Evolutionary conservation across 2,329 filamentous ascomycete genomes (phyloP), one percentile per base, ranked within the genome.

Genomic region (Aureobasidium sp.): DNA sequence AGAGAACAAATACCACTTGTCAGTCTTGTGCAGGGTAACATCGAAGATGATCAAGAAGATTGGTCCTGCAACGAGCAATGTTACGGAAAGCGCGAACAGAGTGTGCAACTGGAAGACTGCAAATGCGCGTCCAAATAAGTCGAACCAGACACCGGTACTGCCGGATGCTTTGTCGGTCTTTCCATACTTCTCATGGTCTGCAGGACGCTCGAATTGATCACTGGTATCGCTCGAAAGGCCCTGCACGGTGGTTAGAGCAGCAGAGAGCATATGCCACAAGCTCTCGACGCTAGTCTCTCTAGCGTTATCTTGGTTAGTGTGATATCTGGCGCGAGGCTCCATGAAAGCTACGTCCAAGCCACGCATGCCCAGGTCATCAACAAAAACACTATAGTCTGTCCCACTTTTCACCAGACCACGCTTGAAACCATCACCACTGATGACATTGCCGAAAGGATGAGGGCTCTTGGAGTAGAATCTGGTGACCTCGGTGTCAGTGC

Each of bases 261-360:
- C 87, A 41, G 90, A 95, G 41, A 99, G 80, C 94, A 99, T 97
- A 73, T 97, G 92, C 92, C 92, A 97, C 24, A 97, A 75, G 3
- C 84, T 86, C 56, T 82, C 78, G 13, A 74, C 69, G n/a, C 85
- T 88, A 0, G 92, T 88, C 74, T 97, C 91, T 43, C 84, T 84
- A 2, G 87, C 81, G 71, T 96, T 90, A 72, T 99, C 94, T 70
- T 96, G 86, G 64, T 90, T 83, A 0, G 93, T 97, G 72, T 99
- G 94, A 70, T 99, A 99, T 63, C 90, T 81, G 24, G 91, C 84
- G 59, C 94, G 83, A 1, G 93, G 93, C 66, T 87, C 85, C 77
- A 90, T 93, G 75, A 97, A 99, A 7, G 94, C 92, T 63, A 97
- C 83, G 72, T 99, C 94, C 44, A 97, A 80, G 1, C 94, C 94